Evolutionary conservation across 163 green algal species (phyloP), one percentile per base, ranked within the genome.

Genomic region (Chlorella variabilis): DNA sequence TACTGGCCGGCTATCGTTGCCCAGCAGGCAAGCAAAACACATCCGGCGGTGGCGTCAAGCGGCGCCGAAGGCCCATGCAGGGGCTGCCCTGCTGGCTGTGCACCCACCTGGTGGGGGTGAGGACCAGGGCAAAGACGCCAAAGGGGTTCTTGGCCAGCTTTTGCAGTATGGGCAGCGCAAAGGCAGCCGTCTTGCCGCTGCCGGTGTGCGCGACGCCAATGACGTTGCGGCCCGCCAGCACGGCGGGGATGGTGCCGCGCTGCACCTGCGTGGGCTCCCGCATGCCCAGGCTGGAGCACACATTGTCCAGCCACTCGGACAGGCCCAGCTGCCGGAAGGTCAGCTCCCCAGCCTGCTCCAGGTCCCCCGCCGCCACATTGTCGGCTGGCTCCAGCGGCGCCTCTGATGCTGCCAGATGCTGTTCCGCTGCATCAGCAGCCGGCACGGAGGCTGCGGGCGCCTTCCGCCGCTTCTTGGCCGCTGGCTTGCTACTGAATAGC

Each of bases 171-270:
- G 96, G 96, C 66, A 98, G 85, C 29, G 95, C 95, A 83, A 98
- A 98, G 0, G 96, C 94, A 18, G 94, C 95, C 20, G 96, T 98
- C 85, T 98, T 98, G 75, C 96, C 96, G 71, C 90, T 96, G 81
- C 96, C 96, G 7, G 96, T 98, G 76, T 98, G 93, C 21, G 96
- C 95, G 23, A 96, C 88, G 34, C 93, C 96, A 48, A 98, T 96
- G 0, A 96, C 94, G 80, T 98, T 91, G 48, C 87, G 87, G 20
- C 96, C 95, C 4, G 70, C 59, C 34, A 98, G 87, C 63, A 98
- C 91, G 9, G 89, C 89, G 1, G 95, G 95, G n/a, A 98, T 97
- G 88, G 91, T 96, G 41, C 90, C 91, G 4, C 54, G 48, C 88
- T 95, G 91, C 69, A 95, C 89, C 38, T 71, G 29, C 1, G 83